These are phyloP conservation scores for Murraya koenigii DNA, from an alignment of 345 rosid genomes.

Conservation along the genomic window DNA sequence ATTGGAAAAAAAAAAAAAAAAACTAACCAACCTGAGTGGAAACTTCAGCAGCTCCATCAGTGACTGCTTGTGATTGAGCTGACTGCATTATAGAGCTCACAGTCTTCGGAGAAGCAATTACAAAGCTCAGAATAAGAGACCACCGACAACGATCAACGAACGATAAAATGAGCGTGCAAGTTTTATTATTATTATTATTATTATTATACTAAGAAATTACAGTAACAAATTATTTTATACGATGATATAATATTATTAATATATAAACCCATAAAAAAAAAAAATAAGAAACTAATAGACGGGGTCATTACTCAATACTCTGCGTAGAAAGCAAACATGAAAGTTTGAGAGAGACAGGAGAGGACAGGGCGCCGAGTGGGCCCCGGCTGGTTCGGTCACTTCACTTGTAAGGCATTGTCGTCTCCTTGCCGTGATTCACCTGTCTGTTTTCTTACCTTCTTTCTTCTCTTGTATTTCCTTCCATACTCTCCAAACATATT, in stretches of 20 bases:
- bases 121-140: not conserved
- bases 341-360: not conserved
- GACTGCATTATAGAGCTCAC: slow-evolving; percentile 19
- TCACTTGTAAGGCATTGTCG: not conserved
- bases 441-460: not conserved
- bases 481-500: not conserved
- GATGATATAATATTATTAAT: no score
- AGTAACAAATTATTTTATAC: not conserved
- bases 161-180: not conserved
- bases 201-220: not conserved
- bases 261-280: not conserved
- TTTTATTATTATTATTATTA: not conserved
- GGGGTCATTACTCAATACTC: not conserved
- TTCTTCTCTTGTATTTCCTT: no score
- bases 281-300: not conserved
- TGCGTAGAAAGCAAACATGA: not conserved
- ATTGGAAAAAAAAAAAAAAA: not conserved
- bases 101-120: slow-evolving; percentile 2
- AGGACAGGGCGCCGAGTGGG: not conserved
- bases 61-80: slow-evolving; percentile 12
- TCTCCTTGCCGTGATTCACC: not conserved
- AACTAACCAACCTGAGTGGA: slow-evolving; percentile 18
- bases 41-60: slow-evolving; percentile 16
- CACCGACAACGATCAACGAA: not conserved
- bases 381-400: not conserved